phyloP scores from a whole-genome alignment of 768 basidiomycete species.

The Boletus vermiculosoides region DNA sequence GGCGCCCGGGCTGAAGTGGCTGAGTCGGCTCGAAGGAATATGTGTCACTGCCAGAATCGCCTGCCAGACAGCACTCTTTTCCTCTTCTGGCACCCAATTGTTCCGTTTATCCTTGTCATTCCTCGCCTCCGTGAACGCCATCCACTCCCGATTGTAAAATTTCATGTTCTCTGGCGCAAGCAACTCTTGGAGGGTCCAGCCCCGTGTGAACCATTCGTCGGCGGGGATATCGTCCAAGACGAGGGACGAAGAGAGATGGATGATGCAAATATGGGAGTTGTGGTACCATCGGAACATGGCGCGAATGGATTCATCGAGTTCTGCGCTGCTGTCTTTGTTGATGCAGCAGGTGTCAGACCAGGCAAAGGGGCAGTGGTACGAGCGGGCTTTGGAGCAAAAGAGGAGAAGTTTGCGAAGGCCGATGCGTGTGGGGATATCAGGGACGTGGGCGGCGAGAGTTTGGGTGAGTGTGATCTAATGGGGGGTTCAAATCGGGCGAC shows the following conservation, averaged over 20 bases:
- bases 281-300: conserved; percentile 31
- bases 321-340: conserved; percentile 24
- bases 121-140: neutral
- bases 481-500: no score
- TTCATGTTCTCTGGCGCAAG: conserved; percentile 18
- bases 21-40: neutral
- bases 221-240: conserved; percentile 8
- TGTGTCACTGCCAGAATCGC: neutral
- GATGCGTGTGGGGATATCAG: neutral
- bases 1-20: conserved; percentile 2
- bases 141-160: conserved; percentile 16
- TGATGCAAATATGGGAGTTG: conserved; percentile 17
- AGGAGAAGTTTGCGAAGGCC: conserved; percentile 8
- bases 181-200: conserved; percentile 19
- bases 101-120: conserved; percentile 8
- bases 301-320: conserved; percentile 25
- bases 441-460: neutral
- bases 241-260: conserved; percentile 12
- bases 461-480: neutral
- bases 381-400: conserved; percentile 13
- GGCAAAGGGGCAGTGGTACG: conserved; percentile 8
- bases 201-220: conserved; percentile 21
- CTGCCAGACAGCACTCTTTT: conserved; percentile 2
- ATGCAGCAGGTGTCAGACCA: conserved; percentile 28
- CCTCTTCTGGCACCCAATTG: neutral